Evolutionary conservation across 139 green algal genomes (phyloP), one percentile per base, ranked within the genome.

Genomic region (Chlamydomonas eustigma): DNA sequence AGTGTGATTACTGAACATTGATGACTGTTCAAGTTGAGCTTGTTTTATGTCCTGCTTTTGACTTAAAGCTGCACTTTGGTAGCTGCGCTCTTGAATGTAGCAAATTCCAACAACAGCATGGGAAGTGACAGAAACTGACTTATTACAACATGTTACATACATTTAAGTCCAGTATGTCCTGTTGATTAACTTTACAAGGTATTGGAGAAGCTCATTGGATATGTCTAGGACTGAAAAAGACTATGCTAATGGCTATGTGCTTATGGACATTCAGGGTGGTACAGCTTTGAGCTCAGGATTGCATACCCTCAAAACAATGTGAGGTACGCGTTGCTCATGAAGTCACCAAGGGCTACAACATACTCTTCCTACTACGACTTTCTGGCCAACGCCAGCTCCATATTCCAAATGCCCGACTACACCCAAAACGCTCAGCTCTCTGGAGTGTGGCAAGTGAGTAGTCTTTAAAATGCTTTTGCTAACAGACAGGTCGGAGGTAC

Each of bases 201-300:
- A n/a, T n/a, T n/a, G n/a, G n/a, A n/a, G n/a, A n/a, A n/a, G n/a
- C n/a, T n/a, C n/a, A n/a, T n/a, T n/a, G n/a, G n/a, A n/a, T n/a
- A n/a, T n/a, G n/a, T n/a, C n/a, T n/a, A n/a, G n/a, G n/a, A n/a
- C n/a, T n/a, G n/a, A n/a, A n/a, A n/a, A n/a, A n/a, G n/a, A n/a
- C n/a, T n/a, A n/a, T n/a, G n/a, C n/a, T n/a, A n/a, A n/a, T n/a
- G n/a, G n/a, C n/a, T n/a, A n/a, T n/a, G n/a, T n/a, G n/a, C n/a
- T n/a, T n/a, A n/a, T n/a, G n/a, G n/a, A n/a, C 44, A 58, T 22
- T 22, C 63, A 74, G 66, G 66, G 8, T 74, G 12, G 66, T 74
- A 51, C 28, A 18, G 30, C 6, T 50, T 74, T 39, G 66, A 74
- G 66, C 33, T 74, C 8, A 32, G 66, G 6, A 74, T 74, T 50